Conservation (phyloP, 2,329 filamentous ascomycete species). For the Neurospora sp. region DNA sequence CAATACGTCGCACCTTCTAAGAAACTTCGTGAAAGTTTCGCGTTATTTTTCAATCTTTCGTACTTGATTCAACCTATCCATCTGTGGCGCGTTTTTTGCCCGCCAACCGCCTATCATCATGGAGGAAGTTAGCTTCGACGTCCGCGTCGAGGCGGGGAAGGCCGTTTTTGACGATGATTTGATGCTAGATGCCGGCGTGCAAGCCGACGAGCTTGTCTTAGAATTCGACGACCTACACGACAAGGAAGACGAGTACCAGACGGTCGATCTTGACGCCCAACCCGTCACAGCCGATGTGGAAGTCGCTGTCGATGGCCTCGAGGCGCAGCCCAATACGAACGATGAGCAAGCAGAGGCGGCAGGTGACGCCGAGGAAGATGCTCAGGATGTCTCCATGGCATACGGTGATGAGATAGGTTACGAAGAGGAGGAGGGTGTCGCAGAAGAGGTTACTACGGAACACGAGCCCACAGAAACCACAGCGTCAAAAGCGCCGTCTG, state of each 20-base stretch:
- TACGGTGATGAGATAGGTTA: conserved; percentile 28
- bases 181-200: conserved; percentile 10
- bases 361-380: conserved; percentile 10
- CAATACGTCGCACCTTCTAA: not conserved
- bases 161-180: conserved; percentile 10
- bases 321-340: not conserved
- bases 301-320: not conserved
- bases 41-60: not conserved
- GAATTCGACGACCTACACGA: conserved; percentile 19
- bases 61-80: not conserved
- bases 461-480: not conserved
- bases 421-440: conserved; percentile 19
- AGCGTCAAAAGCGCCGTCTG: not conserved
- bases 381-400: conserved; percentile 5
- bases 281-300: not conserved
- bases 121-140: conserved; percentile 11
- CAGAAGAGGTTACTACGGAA: not conserved
- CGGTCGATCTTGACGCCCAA: conserved; percentile 2
- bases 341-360: conserved; percentile 1
- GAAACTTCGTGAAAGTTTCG: not conserved
- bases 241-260: conserved; percentile 5
- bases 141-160: conserved; percentile 7
- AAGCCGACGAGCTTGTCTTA: conserved; percentile 23
- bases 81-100: not conserved
- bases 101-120: conserved; percentile 4